Evolutionary conservation across 1,139 yeast species (phyloP).

Genomic region (Saccharomyces pastorianus): DNA sequence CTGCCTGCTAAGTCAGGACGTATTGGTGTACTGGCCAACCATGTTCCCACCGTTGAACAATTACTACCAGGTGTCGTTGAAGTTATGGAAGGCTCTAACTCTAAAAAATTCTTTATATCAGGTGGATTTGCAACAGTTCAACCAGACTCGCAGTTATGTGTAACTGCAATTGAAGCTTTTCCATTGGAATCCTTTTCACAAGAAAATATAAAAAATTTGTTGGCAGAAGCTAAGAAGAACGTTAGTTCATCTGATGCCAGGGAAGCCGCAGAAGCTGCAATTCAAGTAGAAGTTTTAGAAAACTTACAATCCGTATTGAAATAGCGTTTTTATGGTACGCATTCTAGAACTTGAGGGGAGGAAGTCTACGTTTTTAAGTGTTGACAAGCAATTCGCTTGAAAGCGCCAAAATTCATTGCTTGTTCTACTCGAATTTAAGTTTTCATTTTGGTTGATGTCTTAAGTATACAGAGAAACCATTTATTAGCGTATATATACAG

Average conservation of each 20-base stretch:
- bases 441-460: background rate
- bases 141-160: slow-evolving; percentile 85
- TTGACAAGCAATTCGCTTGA: background rate
- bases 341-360: background rate
- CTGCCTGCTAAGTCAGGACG: slow-evolving; percentile 95
- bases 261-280: slow-evolving; percentile 89
- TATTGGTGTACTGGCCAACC: slow-evolving; percentile 95
- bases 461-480: background rate
- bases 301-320: slow-evolving; percentile 86
- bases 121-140: slow-evolving; percentile 97
- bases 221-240: slow-evolving; percentile 94
- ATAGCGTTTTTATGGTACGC: slow-evolving; percentile 32
- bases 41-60: slow-evolving; percentile 97
- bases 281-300: slow-evolving; percentile 93
- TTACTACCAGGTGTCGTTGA: slow-evolving; percentile 94
- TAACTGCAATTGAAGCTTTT: slow-evolving; percentile 94
- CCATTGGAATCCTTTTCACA: slow-evolving; percentile 83
- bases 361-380: background rate
- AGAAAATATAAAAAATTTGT: slow-evolving; percentile 69
- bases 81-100: slow-evolving; percentile 70
- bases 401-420: background rate
- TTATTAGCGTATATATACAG: background rate
- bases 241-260: slow-evolving; percentile 76
- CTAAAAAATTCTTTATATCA: slow-evolving; percentile 74
- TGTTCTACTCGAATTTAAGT: background rate